Conservation (phyloP, 768 basidiomycete genomes). For the Mycena indigotica region DNA sequence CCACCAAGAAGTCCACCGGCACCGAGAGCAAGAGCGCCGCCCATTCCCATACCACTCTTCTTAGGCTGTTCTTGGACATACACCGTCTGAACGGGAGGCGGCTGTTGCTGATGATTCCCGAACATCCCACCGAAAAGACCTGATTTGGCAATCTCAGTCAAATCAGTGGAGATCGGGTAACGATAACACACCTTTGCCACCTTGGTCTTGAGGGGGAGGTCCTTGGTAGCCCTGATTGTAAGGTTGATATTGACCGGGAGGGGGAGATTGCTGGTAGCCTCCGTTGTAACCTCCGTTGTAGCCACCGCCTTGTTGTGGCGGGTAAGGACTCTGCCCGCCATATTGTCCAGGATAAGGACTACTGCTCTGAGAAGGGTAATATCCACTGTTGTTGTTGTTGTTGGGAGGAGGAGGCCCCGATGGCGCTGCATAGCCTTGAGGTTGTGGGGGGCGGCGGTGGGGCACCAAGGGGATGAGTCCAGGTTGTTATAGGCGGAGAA, state of each 20-base stretch:
- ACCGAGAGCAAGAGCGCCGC: conserved; percentile 48
- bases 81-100: conserved; percentile 35
- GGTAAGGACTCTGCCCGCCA: conserved; percentile 29
- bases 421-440: conserved; percentile 43
- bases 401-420: too few species aligned
- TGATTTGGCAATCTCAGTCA: not conserved
- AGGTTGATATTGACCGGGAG: conserved; percentile 21
- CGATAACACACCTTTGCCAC: conserved; percentile 21
- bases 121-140: conserved; percentile 25
- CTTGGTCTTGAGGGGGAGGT: conserved; percentile 24
- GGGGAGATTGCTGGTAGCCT: conserved; percentile 14
- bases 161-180: conserved; percentile 8
- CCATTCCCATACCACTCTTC: conserved; percentile 56
- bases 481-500: conserved; percentile 64
- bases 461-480: conserved; percentile 71
- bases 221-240: conserved; percentile 31
- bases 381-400: too few species aligned
- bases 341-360: conserved; percentile 27
- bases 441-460: conserved; percentile 39
- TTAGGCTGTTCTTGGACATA: conserved; percentile 37
- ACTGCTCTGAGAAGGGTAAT: conserved; percentile 17
- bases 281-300: conserved; percentile 16
- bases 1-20: conserved; percentile 73
- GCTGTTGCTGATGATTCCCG: conserved; percentile 26
- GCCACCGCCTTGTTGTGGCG: conserved; percentile 24